phyloP scores from a whole-genome alignment of 257 asterid species.

The Ophiorrhiza pumila region DNA sequence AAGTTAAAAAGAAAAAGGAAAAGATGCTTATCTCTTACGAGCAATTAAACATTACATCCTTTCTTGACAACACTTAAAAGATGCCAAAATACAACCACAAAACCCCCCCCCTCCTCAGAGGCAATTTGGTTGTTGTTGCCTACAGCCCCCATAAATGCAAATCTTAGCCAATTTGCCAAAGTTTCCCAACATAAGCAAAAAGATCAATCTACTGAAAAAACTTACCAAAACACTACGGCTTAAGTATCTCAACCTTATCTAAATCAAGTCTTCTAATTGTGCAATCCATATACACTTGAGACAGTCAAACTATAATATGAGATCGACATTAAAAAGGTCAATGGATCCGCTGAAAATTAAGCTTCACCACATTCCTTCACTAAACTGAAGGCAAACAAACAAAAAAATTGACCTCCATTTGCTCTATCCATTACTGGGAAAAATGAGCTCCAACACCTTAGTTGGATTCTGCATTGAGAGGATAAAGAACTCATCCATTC shows the following conservation, averaged over 20 bases:
- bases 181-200: too few species aligned
- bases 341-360: constrained; percentile 5
- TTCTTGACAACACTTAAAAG: background rate
- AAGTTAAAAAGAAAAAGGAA: background rate
- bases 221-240: background rate
- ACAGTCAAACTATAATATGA: constrained; percentile 9
- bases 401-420: constrained; percentile 45
- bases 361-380: constrained; percentile 24
- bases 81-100: constrained; percentile 6
- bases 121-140: background rate
- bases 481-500: constrained; percentile 23
- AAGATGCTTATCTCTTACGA: background rate
- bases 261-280: constrained; percentile 1
- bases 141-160: background rate
- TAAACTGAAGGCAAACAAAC: constrained; percentile 20
- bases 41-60: constrained; percentile 10
- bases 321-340: constrained; percentile 3
- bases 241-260: constrained; percentile 5
- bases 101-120: constrained; percentile 3
- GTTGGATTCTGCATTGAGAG: constrained; percentile 28
- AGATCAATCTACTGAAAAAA: background rate
- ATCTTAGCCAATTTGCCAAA: background rate
- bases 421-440: constrained; percentile 40
- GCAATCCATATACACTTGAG: constrained; percentile 8
- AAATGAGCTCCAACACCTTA: constrained; percentile 66